Percentiles rank a stretch among this genome's conserved stretches.
phyloP scores from a whole-genome alignment of 805 yeast species.

The Starmerella roubikii region DNA sequence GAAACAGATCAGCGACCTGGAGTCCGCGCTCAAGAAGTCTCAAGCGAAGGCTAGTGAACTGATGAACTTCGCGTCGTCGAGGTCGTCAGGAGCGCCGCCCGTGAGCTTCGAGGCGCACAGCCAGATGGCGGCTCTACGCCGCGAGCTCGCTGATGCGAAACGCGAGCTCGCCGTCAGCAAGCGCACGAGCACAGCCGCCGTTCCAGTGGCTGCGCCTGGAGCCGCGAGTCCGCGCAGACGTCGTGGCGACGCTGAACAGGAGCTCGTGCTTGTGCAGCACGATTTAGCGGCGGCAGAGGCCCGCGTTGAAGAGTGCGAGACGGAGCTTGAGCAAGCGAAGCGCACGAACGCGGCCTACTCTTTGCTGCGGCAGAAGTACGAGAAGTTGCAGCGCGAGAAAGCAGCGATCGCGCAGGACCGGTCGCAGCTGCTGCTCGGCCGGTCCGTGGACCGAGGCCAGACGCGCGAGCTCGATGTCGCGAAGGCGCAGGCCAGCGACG shows the following conservation, averaged over 20 bases:
- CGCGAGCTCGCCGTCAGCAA: slow-evolving; percentile 1
- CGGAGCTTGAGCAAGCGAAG: slow-evolving; percentile 8
- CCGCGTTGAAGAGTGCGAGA: slow-evolving; percentile 1
- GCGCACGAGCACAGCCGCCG: slow-evolving; percentile 3
- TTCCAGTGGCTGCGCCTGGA: background rate
- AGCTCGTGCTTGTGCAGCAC: slow-evolving; percentile 8
- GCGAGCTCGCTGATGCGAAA: slow-evolving; percentile 5
- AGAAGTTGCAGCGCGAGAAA: slow-evolving; percentile 20
- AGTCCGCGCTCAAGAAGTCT: slow-evolving; percentile 8
- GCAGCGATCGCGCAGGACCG: slow-evolving; percentile 16
- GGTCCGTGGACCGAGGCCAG: slow-evolving; percentile 4
- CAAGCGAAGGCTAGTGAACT: slow-evolving; percentile 2
- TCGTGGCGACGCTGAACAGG: slow-evolving; percentile 8
- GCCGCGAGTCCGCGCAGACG: background rate
- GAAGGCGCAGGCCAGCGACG: slow-evolving; percentile 13
- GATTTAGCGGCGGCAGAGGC: slow-evolving; percentile 11
- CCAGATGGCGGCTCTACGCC: background rate
- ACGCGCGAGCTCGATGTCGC: slow-evolving; percentile 15
- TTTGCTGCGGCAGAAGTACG: slow-evolving; percentile 15
- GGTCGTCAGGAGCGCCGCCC: background rate
- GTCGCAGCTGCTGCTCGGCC: slow-evolving; percentile 15
- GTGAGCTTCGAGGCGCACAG: background rate
- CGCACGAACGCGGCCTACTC: slow-evolving; percentile 5
- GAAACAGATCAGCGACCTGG: background rate
- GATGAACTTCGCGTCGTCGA: background rate